Conservation (phyloP, 2,329 filamentous ascomycete genomes). For the Dothiorella sarmentorum region DNA sequence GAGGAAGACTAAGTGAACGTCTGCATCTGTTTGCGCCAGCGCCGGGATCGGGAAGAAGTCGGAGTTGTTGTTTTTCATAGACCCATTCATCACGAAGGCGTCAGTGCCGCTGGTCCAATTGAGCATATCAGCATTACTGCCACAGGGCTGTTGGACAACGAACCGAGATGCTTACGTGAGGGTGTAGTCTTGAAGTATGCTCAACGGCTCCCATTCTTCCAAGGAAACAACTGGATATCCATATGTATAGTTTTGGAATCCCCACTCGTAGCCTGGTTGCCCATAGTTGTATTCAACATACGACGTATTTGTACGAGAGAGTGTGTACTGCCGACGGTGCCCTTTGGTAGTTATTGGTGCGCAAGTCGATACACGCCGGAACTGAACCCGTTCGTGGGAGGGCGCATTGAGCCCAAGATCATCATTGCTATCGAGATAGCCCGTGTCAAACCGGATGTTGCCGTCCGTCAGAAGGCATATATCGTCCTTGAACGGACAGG, state of each 20-base stretch:
- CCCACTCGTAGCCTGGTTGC: background rate
- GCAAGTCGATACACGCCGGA: background rate
- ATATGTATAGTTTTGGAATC: background rate
- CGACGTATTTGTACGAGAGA: background rate
- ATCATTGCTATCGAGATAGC: conserved; percentile 21
- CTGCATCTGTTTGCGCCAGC: conserved; percentile 30
- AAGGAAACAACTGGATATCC: background rate
- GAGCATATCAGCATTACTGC: background rate
- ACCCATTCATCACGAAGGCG: background rate
- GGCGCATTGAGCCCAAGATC: conserved; percentile 26
- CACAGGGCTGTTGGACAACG: no score
- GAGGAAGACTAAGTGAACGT: conserved; percentile 32
- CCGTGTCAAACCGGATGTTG: conserved; percentile 25
- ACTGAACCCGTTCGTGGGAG: conserved; percentile 15
- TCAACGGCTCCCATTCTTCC: background rate
- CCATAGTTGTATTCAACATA: background rate
- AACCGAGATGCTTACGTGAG: background rate
- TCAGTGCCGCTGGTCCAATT: background rate
- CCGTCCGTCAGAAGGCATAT: conserved; percentile 15
- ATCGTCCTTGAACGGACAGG: conserved; percentile 21
- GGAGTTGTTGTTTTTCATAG: background rate
- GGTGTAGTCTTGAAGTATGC: background rate
- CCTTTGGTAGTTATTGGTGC: background rate
- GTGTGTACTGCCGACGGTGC: background rate
- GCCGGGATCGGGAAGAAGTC: conserved; percentile 24